Evolutionary conservation across 768 basidiomycete species (phyloP).

Genomic region (Calocybe indica): DNA sequence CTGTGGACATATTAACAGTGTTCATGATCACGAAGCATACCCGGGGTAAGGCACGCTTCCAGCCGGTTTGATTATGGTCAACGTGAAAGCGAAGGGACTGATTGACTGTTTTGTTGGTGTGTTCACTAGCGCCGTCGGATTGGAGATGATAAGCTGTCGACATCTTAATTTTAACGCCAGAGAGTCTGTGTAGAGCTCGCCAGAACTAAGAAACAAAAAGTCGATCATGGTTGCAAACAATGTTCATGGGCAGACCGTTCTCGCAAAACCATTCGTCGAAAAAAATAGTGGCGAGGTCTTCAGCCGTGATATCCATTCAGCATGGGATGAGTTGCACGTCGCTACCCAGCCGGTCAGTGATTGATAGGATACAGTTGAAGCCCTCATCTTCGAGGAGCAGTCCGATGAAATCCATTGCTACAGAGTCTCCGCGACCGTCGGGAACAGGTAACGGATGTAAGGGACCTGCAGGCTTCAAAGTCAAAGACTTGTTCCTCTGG

Average conservation of each 20-base stretch:
- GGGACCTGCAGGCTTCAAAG: conserved; percentile 13
- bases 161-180: conserved; percentile 13
- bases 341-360: too few relatives aligned
- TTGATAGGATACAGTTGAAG: conserved; percentile 16
- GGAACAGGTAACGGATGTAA: conserved; percentile 19
- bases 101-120: conserved; percentile 23
- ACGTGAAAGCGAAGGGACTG: conserved; percentile 23
- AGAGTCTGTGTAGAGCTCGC: neutral
- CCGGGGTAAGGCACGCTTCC: conserved; percentile 17
- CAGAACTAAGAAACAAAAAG: conserved; percentile 18
- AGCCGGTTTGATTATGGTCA: conserved; percentile 22
- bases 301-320: conserved; percentile 7
- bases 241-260: conserved; percentile 23
- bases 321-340: conserved; percentile 8
- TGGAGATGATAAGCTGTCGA: conserved; percentile 32
- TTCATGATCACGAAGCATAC: conserved; percentile 29
- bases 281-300: conserved; percentile 15
- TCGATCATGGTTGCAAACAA: conserved; percentile 9
- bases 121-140: conserved; percentile 28
- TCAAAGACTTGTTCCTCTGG: conserved; percentile 21
- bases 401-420: conserved; percentile 25
- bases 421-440: conserved; percentile 6
- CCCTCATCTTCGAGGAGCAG: conserved; percentile 22
- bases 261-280: conserved; percentile 22
- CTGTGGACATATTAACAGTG: conserved; percentile 20